These are phyloP conservation scores for Psidium friedrichsthalianum DNA, from an alignment of 345 rosid genomes.

Conservation along the genomic window DNA sequence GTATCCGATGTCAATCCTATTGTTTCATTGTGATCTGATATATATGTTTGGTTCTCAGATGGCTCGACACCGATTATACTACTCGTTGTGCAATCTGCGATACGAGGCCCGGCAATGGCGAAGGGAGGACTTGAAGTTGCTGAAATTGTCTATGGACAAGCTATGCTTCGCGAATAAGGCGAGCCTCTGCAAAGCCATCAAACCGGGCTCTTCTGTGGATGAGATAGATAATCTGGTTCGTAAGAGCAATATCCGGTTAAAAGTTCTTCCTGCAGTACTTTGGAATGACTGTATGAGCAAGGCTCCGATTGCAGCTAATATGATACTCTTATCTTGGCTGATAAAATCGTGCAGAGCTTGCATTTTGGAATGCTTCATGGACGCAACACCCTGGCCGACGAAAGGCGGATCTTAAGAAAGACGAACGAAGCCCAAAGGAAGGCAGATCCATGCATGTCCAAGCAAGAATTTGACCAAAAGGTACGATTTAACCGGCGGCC, in stretches of 20 bases:
- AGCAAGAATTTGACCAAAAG: neutral
- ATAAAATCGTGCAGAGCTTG: neutral
- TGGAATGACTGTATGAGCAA: neutral
- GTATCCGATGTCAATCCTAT: neutral
- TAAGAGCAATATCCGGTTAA: neutral
- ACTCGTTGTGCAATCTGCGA: neutral
- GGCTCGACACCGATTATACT: neutral
- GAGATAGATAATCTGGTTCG: neutral
- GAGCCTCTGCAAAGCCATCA: neutral
- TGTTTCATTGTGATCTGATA: neutral
- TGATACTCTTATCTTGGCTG: neutral
- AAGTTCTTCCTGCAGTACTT: neutral
- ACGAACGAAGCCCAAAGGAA: neutral
- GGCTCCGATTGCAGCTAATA: neutral
- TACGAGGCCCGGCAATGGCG: neutral
- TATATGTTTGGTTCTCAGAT: neutral
- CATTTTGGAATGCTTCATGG: slow-evolving; percentile 4
- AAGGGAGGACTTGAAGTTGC: neutral
- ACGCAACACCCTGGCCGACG: slow-evolving; percentile 1
- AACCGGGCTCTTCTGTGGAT: neutral
- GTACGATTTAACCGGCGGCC: neutral
- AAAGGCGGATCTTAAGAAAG: neutral
- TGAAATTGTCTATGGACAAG: neutral
- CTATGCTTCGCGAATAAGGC: neutral
- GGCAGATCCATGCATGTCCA: neutral